Conservation (phyloP, 495 filamentous ascomycete species). For the Thermochaetoides thermophila region DNA sequence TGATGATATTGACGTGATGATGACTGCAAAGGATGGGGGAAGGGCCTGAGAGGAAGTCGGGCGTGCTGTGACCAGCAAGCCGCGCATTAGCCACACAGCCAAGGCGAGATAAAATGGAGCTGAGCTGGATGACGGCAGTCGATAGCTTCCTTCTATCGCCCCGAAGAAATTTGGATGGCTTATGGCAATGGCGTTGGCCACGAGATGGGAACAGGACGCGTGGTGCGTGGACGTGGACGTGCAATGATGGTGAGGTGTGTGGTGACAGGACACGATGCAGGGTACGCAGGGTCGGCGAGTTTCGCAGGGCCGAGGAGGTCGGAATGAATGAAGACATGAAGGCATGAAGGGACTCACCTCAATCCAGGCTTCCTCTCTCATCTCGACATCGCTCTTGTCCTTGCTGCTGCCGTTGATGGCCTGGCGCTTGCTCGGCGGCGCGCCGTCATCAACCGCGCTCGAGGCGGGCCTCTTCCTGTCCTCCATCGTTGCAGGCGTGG, state of each 20-base stretch:
- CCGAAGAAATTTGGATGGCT: too few relatives aligned
- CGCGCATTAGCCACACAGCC: slow-evolving; percentile 34
- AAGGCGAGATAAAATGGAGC: slow-evolving; percentile 21
- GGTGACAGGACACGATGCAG: too few relatives aligned
- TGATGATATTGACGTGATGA: slow-evolving; percentile 3
- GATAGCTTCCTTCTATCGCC: slow-evolving; percentile 10
- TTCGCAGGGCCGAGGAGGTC: slow-evolving; percentile 3
- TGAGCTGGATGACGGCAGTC: slow-evolving; percentile 13
- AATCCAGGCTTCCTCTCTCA: slow-evolving; percentile 63
- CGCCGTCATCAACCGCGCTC: slow-evolving; percentile 57
- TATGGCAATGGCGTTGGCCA: slow-evolving; percentile 2
- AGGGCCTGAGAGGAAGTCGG: slow-evolving; percentile 15
- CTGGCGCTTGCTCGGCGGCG: slow-evolving; percentile 76
- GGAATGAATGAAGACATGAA: slow-evolving; percentile 9
- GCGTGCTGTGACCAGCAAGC: slow-evolving; percentile 31
- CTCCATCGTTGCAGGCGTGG: slow-evolving; percentile 74
- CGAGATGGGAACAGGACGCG: too few relatives aligned
- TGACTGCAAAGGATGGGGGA: slow-evolving; percentile 13
- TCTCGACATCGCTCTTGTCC: slow-evolving; percentile 61
- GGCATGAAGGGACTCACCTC: slow-evolving; percentile 51
- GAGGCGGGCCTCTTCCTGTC: slow-evolving; percentile 85
- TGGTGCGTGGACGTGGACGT: too few relatives aligned
- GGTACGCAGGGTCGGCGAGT: too few relatives aligned
- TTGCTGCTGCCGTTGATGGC: slow-evolving; percentile 63
- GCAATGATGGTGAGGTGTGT: too few relatives aligned